Base-by-base conservation (phyloP, 176 grass and related monocot species). In the Cenchrus americanus region DNA sequence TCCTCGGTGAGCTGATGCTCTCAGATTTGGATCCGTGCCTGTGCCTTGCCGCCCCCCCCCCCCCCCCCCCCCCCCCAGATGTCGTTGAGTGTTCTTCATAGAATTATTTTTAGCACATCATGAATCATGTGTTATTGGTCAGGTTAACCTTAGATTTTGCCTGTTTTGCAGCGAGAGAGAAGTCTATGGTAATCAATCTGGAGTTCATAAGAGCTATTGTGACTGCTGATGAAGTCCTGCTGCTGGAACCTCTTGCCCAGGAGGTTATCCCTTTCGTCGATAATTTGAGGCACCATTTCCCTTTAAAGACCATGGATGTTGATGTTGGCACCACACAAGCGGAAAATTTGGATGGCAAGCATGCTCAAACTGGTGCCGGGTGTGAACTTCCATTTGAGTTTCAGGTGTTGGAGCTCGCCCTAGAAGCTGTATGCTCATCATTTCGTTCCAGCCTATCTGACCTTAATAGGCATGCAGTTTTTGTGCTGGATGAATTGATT, bases 241-340 rank as follows among this genome's bases (percentile, higher is more conserved):
- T 94, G 55, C 82, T 92, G 61, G 94, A 97, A 65, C 94, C 94
- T 86, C 87, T 97, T 68, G 86, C 73, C 46, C 89, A 92, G n/a
- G 91, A 94, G 87, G 94, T 97, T 86, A 71, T 93, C 22, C 90
- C 88, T 76, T 96, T 92, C 14, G 67, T 96, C 4, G 88, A 96
- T 68, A 92, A 92, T 78, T 53, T 92, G 69, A 97, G 87, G 58
- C 82, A 69, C 14, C 91, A 86, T 26, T 80, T 93, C 52, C 87
- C 94, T 51, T n/a, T 75, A 19, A 94, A 86, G 51, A 88, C 79
- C 62, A 27, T 81, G 75, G 54, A 67, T 14, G 65, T 17, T 74
- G 70, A 77, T 52, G 37, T 51, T 83, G 86, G 78, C 1, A n/a
- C 84, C 51, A 71, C 19, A 18, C 37, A 64, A 71, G 51, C 24